Evolutionary conservation across 2,329 filamentous ascomycete species (phyloP), one percentile per base, ranked within the genome.

Genomic region (Aspergillus nomiae): DNA sequence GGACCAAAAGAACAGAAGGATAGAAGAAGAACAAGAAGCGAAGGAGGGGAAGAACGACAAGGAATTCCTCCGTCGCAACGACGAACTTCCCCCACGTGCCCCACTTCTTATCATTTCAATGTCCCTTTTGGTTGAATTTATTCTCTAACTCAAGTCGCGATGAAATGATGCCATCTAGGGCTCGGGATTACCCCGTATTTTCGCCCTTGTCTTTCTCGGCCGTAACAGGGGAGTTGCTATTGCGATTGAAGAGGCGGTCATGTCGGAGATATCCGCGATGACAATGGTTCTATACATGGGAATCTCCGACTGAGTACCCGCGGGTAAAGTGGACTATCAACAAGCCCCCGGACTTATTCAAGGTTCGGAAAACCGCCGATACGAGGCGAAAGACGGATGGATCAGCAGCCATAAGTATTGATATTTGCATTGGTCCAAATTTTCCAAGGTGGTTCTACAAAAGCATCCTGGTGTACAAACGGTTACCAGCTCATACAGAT

Each of bases 81-180:
- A 38, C 32, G n/a, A 56, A 43, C 54, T 43, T 24, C 26, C 56
- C 56, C 56, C 56, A 45, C 41, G 46, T 34, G 43, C 56, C 56
- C 56, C 56, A 59, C 56, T 36, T 48, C 30, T 59, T 59, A 58
- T 58, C 56, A 32, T 32, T 38, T 56, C 9, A 58, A 34, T 58
- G 34, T 34, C 56, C 9, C n/a, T 7, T 51, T 28, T 14, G 24
- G 21, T 43, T 21, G 19, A 36, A 36, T 36, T 36, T 36, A 10
- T 43, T 43, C 19, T 21, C 41, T 8, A 14, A 46, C 43, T 50
- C 10, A 3, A 50, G 2, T 41, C 38, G 16, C 36, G 21, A 24
- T 24, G 21, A 19, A 16, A 14, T 32, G 34, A 36, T 41, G 36
- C 36, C 7, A 41, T 41, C 8, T 10, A n/a, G 38, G 4, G 19